These are phyloP conservation scores for Mycena alexandri DNA, from an alignment of 768 basidiomycete genomes.

Conservation along the genomic window DNA sequence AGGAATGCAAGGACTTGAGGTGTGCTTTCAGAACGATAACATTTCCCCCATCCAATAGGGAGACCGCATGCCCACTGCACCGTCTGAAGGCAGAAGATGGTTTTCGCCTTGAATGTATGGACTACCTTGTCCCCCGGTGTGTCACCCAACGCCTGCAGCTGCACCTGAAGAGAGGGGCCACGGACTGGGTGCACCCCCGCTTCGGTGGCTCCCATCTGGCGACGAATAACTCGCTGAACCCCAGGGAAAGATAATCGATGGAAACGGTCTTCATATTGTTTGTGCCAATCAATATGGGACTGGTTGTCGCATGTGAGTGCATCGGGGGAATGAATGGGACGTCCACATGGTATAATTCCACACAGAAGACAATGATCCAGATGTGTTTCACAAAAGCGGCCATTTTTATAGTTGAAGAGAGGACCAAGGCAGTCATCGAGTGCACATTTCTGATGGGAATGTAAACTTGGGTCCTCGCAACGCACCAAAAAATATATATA, in stretches of 20 bases:
- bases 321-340: neutral
- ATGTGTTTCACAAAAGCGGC: neutral
- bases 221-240: no score
- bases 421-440: neutral
- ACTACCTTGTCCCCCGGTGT: neutral
- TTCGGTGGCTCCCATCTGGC: no score
- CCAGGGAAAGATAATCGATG: no score
- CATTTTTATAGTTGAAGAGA: neutral
- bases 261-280: no score
- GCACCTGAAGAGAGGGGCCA: neutral
- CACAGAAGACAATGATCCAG: neutral
- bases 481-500: slow-evolving; percentile 2
- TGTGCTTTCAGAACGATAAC: no score
- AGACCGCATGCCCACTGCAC: neutral
- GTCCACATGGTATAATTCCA: slow-evolving; percentile 5
- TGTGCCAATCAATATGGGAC: no score
- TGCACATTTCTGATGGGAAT: neutral
- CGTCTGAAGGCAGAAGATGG: neutral
- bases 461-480: neutral
- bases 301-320: no score
- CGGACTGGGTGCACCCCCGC: no score
- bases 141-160: neutral
- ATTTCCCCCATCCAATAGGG: no score
- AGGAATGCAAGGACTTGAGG: no score
- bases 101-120: neutral